phyloP scores from a whole-genome alignment of 1,139 yeast species.

The Yamadazyma taylorii region DNA sequence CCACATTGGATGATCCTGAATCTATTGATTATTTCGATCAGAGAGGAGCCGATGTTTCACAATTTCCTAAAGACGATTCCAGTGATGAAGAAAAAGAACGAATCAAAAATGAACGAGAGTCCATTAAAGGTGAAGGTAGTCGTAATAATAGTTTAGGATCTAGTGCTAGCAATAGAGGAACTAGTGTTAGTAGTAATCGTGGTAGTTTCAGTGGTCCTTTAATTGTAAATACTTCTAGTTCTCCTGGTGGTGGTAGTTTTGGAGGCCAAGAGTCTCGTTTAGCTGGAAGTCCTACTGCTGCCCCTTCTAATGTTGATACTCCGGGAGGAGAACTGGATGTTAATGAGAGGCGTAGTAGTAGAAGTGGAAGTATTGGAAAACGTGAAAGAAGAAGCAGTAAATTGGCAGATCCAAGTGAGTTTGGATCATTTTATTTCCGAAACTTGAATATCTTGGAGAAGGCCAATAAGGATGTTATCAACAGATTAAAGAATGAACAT shows the following conservation, averaged over 20 bases:
- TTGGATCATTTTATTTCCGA: constrained; percentile 90
- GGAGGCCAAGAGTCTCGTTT: neutral
- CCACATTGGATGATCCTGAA: constrained; percentile 76
- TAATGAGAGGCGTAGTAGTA: constrained; percentile 4
- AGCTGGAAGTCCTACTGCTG: neutral
- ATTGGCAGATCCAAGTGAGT: constrained; percentile 74
- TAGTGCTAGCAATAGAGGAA: constrained; percentile 1
- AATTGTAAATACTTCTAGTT: constrained; percentile 1
- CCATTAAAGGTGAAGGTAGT: constrained; percentile 1
- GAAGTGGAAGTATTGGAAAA: constrained; percentile 27
- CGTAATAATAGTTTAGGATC: constrained; percentile 5
- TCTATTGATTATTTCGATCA: constrained; percentile 88
- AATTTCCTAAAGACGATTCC: constrained; percentile 55
- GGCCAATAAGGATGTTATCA: constrained; percentile 91
- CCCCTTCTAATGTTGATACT: neutral
- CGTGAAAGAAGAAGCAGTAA: constrained; percentile 68
- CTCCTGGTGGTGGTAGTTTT: constrained; percentile 4
- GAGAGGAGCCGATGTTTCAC: constrained; percentile 78
- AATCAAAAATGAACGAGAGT: constrained; percentile 18
- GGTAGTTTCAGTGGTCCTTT: constrained; percentile 3
- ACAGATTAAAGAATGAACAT: constrained; percentile 82
- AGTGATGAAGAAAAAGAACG: constrained; percentile 23
- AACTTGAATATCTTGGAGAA: constrained; percentile 87
- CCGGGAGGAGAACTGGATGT: neutral
- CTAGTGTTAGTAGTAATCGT: constrained; percentile 4